Conservation (phyloP, 139 green algal genomes). For the Chlamydomonas eustigma region DNA sequence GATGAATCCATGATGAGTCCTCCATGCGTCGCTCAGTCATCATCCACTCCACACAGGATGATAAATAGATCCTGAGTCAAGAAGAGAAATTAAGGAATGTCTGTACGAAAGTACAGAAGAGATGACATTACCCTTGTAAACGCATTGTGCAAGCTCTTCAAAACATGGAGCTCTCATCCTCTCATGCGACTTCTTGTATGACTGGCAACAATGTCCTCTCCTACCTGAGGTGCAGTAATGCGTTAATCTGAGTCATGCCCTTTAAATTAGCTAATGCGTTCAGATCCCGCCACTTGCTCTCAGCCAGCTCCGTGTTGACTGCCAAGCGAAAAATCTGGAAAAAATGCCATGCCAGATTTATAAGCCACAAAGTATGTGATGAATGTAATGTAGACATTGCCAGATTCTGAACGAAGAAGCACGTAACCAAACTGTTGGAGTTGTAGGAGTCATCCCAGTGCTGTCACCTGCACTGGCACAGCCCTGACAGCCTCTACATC, state of each 20-base stretch:
- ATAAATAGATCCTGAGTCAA: neutral
- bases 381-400: no score
- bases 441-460: no score
- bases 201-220: neutral
- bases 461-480: no score
- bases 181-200: neutral
- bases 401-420: no score
- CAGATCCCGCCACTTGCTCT: neutral
- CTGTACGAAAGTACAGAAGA: neutral
- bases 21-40: neutral
- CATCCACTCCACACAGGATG: neutral
- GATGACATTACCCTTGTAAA: neutral
- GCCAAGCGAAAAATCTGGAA: slow-evolving; percentile 4
- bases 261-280: neutral
- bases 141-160: no score
- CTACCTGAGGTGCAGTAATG: slow-evolving; percentile 1
- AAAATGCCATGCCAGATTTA: no score
- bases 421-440: no score
- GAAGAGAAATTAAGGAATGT: neutral
- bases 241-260: slow-evolving; percentile 2
- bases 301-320: neutral
- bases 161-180: neutral
- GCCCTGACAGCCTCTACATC: no score
- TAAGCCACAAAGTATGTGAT: no score
- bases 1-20: no score